Conservation (phyloP, 139 green algal species). For the Picochlorum sp. region DNA sequence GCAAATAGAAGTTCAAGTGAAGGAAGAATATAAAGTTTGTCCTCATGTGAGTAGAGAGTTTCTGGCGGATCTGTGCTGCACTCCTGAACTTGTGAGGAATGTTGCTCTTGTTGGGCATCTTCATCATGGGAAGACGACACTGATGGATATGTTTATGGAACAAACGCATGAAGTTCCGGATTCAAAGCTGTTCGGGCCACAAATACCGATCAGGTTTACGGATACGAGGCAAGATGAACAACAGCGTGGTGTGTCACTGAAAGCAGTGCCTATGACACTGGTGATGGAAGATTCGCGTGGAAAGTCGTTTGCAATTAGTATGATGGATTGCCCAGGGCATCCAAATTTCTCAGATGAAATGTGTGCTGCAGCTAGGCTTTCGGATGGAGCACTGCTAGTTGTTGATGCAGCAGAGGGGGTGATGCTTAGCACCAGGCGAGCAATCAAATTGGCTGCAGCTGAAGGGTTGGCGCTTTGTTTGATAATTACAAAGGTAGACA, state of each 20-base stretch:
- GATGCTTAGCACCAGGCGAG: constrained; percentile 79
- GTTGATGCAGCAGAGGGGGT: constrained; percentile 94
- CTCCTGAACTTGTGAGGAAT: constrained; percentile 79
- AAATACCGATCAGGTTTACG: constrained; percentile 72
- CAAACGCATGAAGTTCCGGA: constrained; percentile 66
- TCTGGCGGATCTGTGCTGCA: constrained; percentile 45
- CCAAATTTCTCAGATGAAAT: constrained; percentile 98
- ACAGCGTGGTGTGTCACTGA: constrained; percentile 82
- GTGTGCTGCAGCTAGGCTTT: constrained; percentile 62
- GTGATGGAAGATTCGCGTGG: constrained; percentile 66
- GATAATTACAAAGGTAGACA: constrained; percentile 80
- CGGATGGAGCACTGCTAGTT: constrained; percentile 77
- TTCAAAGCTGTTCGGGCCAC: constrained; percentile 13
- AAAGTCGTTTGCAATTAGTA: constrained; percentile 82
- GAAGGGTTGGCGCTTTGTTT: constrained; percentile 79
- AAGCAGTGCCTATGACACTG: constrained; percentile 85
- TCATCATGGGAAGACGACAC: constrained; percentile 93
- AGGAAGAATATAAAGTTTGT: constrained; percentile 38
- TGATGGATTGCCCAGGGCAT: constrained; percentile 82
- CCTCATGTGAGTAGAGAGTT: constrained; percentile 59
- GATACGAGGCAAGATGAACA: constrained; percentile 95
- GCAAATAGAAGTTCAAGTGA: constrained; percentile 43
- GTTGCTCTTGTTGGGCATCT: constrained; percentile 88
- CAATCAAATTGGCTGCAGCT: constrained; percentile 61
- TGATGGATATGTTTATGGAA: constrained; percentile 98